Percentiles rank a stretch among this genome's conserved stretches.
These are phyloP conservation scores for Xanthoconium purpureum DNA, from an alignment of 768 basidiomycete species.

Conservation along the genomic window DNA sequence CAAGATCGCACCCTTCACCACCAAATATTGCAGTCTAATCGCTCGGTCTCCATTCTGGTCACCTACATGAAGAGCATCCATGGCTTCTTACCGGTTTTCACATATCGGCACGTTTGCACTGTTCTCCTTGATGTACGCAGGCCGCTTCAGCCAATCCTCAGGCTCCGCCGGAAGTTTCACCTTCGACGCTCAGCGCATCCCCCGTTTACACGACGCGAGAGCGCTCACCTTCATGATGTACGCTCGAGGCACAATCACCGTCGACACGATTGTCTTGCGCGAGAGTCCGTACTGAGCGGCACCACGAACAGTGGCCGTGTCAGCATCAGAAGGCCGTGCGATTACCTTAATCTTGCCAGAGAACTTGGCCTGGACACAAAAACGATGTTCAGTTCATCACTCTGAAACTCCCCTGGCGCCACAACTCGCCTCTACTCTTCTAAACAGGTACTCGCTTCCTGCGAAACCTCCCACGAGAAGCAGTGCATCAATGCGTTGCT, in stretches of 20 bases:
- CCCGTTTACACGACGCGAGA: neutral
- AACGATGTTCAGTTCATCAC: conserved; percentile 11
- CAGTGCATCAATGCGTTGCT: conserved; percentile 76
- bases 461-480: conserved; percentile 90
- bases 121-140: conserved; percentile 78
- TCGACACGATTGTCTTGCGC: conserved; percentile 71
- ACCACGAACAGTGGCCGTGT: conserved; percentile 84
- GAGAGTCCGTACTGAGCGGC: conserved; percentile 88
- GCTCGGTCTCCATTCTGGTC: conserved; percentile 14
- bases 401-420: neutral
- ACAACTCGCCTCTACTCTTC: conserved; percentile 64
- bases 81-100: conserved; percentile 64
- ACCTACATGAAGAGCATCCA: conserved; percentile 5
- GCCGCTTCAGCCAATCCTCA: conserved; percentile 82
- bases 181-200: conserved; percentile 33
- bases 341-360: conserved; percentile 65
- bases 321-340: conserved; percentile 80
- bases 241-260: conserved; percentile 75
- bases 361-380: conserved; percentile 58
- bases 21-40: conserved; percentile 78
- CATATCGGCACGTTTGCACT: conserved; percentile 75
- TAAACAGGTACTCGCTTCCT: conserved; percentile 80
- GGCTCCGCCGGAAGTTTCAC: conserved; percentile 86
- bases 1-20: conserved; percentile 82
- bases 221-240: conserved; percentile 78